A percentile compares a stretch with the other conserved stretches of the same genome.
phyloP scores from a whole-genome alignment of 2,329 filamentous ascomycete species.

The Calonectria montana region DNA sequence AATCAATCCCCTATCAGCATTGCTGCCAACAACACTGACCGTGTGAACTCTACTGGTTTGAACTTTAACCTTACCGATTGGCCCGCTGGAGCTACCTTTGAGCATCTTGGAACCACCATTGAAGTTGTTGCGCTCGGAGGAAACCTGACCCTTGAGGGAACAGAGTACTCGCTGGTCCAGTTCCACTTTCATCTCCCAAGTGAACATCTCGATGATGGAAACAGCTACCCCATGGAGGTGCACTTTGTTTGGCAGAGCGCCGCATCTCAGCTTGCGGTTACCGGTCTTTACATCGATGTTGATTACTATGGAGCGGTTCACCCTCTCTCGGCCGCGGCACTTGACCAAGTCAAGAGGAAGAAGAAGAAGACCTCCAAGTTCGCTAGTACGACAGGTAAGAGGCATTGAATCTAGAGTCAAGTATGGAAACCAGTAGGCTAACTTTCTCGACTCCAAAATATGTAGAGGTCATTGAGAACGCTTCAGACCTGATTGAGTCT shows the following conservation, averaged over 20 bases:
- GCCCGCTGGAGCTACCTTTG: slow-evolving; percentile 53
- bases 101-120: slow-evolving; percentile 65
- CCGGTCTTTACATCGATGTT: slow-evolving; percentile 40
- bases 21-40: slow-evolving; percentile 41
- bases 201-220: slow-evolving; percentile 64
- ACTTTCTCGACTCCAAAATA: background rate
- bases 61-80: slow-evolving; percentile 50
- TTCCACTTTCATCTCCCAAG: slow-evolving; percentile 72
- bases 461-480: background rate
- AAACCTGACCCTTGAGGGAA: slow-evolving; percentile 53
- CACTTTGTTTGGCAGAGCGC: slow-evolving; percentile 44
- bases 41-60: slow-evolving; percentile 46
- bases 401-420: background rate
- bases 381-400: background rate
- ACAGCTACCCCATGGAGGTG: slow-evolving; percentile 45
- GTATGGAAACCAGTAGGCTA: background rate
- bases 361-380: too few relatives aligned
- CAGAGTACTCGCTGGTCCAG: slow-evolving; percentile 59
- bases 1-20: slow-evolving; percentile 69
- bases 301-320: slow-evolving; percentile 17
- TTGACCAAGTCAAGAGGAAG: background rate
- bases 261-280: slow-evolving; percentile 42
- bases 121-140: slow-evolving; percentile 61
- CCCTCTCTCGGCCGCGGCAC: background rate
- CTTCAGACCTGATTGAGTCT: background rate